Base-by-base conservation (phyloP, 345 rosid genomes). In the Citrus hindsii region DNA sequence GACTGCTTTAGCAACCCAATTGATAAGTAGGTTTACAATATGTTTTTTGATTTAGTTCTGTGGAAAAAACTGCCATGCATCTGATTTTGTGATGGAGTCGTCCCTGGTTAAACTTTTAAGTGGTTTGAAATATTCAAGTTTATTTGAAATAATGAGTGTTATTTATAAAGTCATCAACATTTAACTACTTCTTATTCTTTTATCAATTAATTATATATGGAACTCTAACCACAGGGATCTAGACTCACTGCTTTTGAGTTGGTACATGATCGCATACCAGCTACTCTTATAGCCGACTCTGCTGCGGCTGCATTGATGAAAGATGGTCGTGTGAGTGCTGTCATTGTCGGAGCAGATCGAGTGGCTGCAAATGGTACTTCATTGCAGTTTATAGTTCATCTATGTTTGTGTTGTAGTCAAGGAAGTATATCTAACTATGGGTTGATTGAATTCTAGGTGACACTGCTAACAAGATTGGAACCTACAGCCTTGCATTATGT, bases 401-500 rank as follows among this genome's bases (percentile, higher is more conserved):
- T 77, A 25, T 21, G 51, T 82, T 27, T 35, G 30, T 32, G 21
- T 38, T 71, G 38, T 76, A 46, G 61, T 71, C 67, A 48, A 70
- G 55, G 68, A 48, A 59, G 35, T 38, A 64, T 51, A 30, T 46
- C n/a, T 74, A 33, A 71, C 74, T 53, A 68, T 35, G 33, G 22
- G 27, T 79, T 24, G 9, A 62, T 24, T 71, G 48, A 27, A 70
- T 74, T 82, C 18, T 85, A 94, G 98, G 98, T 30, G 98, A 93
- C 69, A 93, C 97, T n/a, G 99, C 97, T 61, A 93, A 95, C 87
- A 93, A 95, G 89, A 93, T 95, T 33, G 99, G 99, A 82, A 95
- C 99, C 66, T 95, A 93, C 89, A 91, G 91, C 88, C 96, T 95
- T 13, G 97, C 98, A 69, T 55, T 95, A 53, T 89, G 94, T 77